Percentiles rank a stretch among this genome's conserved stretches.
Evolutionary conservation across 805 yeast genomes (phyloP).

Genomic region (Kodamaea sagamina): DNA sequence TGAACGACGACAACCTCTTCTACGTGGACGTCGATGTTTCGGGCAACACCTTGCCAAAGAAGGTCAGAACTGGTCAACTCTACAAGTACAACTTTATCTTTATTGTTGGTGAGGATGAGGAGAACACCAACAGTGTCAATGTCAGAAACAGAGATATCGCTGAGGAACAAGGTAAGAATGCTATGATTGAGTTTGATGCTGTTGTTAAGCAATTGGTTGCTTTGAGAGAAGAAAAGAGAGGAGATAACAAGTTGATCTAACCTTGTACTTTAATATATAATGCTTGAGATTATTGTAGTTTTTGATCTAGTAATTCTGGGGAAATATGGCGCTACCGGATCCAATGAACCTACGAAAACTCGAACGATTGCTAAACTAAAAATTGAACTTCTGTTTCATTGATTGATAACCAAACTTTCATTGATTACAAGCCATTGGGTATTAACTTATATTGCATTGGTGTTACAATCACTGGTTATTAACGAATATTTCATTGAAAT

Average conservation of each 20-base stretch:
- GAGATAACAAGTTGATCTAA: constrained; percentile 52
- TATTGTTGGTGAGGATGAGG: constrained; percentile 96
- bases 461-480: no score
- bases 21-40: constrained; percentile 90
- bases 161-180: constrained; percentile 91
- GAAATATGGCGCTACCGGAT: constrained; percentile 1
- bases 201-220: constrained; percentile 68
- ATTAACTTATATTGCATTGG: no score
- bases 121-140: constrained; percentile 76
- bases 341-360: background rate
- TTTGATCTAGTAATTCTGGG: background rate
- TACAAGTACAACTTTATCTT: constrained; percentile 93
- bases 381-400: background rate
- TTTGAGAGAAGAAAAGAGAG: constrained; percentile 74
- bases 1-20: constrained; percentile 70
- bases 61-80: constrained; percentile 95
- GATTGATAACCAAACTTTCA: background rate
- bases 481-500: no score
- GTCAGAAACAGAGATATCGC: constrained; percentile 95
- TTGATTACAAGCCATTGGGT: no score
- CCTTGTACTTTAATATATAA: constrained; percentile 2
- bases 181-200: constrained; percentile 67
- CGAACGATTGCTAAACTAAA: no score
- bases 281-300: background rate
- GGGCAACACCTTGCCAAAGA: constrained; percentile 97